Base-by-base conservation (phyloP, 305 asterid species). In the Fraxinus ornus region DNA sequence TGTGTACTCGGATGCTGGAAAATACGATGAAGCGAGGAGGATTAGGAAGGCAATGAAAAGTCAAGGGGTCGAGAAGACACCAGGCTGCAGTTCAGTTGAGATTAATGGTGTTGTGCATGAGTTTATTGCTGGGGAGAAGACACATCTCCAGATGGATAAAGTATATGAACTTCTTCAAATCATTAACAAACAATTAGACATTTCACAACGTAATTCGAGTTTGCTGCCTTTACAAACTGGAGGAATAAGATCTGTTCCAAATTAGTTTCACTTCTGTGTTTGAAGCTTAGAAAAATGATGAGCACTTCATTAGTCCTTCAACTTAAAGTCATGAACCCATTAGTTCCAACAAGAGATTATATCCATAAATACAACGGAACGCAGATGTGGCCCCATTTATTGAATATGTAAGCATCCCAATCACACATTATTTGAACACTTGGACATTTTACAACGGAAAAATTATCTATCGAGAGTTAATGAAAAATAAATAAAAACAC, bases 31-130 rank as follows among this genome's bases (percentile, higher is more conserved):
- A 62, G 94, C 91, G 0, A 26, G 83, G 36, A 85, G 84, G 78
- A 52, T 88, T 32, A 86, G 98, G 87, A 89, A 90, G 83, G 80
- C 68, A 86, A 92, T 94, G 97, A 88, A 71, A 81, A 84, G 64
- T 30, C 87, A 76, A 77, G 90, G 93, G 52, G 92, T 94, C 60
- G 92, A 90, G 78, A 94, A 94, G 89, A 83, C 85, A 5, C 98
- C 95, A 3, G 98, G 98, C 0, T 91, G 97, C 84, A 94, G 95
- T 87, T 89, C 93, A 7, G 84, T 92, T 78, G 97, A 92, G 91
- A 90, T 92, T 10, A 78, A 85, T 33, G 92, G 95, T 7, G 47
- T 81, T 44, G 95, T 89, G 81, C 92, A 91, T 68, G 97, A 92
- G 88, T 90, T 94, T 71, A 33, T 92, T 81, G 97, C 97, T 0